These are phyloP conservation scores for Leonotis leonurus DNA, from an alignment of 257 asterid genomes.

Conservation along the genomic window DNA sequence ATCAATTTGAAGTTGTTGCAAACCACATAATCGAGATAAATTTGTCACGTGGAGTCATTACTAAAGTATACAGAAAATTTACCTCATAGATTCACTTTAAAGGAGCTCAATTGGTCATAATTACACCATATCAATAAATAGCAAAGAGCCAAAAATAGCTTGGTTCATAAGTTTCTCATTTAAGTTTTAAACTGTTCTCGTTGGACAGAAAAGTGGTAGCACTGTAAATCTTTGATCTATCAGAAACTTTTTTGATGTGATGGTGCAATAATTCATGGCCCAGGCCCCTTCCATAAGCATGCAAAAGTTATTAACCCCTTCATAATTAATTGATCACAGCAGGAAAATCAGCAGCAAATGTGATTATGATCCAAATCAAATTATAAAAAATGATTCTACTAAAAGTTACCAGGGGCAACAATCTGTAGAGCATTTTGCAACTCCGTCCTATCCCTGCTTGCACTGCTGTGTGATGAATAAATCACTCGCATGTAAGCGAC, in stretches of 20 bases:
- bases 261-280: not conserved
- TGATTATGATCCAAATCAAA: conserved; percentile 5
- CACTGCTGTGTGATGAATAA: conserved; percentile 57
- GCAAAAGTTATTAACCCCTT: not conserved
- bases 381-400: conserved; percentile 7
- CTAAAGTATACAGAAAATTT: not conserved
- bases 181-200: not conserved
- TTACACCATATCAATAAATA: conserved; percentile 3
- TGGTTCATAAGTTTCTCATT: not conserved
- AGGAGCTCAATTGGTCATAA: not conserved
- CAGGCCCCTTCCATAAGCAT: conserved; percentile 1
- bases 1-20: not conserved
- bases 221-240: not conserved
- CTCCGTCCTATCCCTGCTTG: conserved; percentile 68
- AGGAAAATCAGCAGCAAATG: not conserved
- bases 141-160: not conserved
- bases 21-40: not conserved
- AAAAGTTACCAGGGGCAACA: conserved; percentile 65
- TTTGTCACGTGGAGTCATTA: not conserved
- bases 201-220: not conserved
- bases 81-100: not conserved
- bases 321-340: not conserved
- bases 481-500: conserved; percentile 85
- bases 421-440: conserved; percentile 69
- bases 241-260: not conserved